Conservation (phyloP, 495 filamentous ascomycete genomes). For the Aspergillus coremiiformis region DNA sequence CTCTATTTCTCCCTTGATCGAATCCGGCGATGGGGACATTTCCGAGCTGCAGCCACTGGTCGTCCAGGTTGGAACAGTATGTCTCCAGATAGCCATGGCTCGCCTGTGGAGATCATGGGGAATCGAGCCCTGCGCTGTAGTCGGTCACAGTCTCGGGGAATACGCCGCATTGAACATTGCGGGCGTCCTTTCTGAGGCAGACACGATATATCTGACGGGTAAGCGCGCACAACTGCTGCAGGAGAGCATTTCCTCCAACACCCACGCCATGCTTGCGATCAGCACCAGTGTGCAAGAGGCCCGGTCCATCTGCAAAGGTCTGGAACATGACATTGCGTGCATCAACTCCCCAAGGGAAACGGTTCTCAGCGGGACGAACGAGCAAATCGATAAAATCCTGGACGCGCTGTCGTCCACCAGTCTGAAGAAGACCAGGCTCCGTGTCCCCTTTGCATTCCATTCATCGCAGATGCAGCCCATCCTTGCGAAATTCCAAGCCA, state of each 20-base stretch:
- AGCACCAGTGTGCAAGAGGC: conserved; percentile 31
- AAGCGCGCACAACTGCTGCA: conserved; percentile 69
- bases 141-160: conserved; percentile 83
- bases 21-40: conserved; percentile 25
- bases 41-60: conserved; percentile 60
- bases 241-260: conserved; percentile 60
- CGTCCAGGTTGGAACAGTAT: conserved; percentile 68
- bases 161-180: conserved; percentile 79
- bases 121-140: conserved; percentile 61
- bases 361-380: conserved; percentile 41
- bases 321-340: conserved; percentile 43
- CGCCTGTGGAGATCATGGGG: conserved; percentile 75
- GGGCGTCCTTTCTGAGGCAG: conserved; percentile 69
- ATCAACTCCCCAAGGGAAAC: conserved; percentile 46
- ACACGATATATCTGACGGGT: conserved; percentile 76
- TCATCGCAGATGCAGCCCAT: conserved; percentile 74
- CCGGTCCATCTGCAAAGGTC: conserved; percentile 20
- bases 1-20: conserved; percentile 59
- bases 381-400: conserved; percentile 47
- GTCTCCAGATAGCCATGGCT: conserved; percentile 78
- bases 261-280: conserved; percentile 55
- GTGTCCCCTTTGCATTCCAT: conserved; percentile 77
- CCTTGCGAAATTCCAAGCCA: conserved; percentile 52
- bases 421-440: conserved; percentile 62
- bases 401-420: conserved; percentile 45